Evolutionary conservation across 2,329 filamentous ascomycete genomes (phyloP).

Genomic region (Pleoardoris graminearum): DNA sequence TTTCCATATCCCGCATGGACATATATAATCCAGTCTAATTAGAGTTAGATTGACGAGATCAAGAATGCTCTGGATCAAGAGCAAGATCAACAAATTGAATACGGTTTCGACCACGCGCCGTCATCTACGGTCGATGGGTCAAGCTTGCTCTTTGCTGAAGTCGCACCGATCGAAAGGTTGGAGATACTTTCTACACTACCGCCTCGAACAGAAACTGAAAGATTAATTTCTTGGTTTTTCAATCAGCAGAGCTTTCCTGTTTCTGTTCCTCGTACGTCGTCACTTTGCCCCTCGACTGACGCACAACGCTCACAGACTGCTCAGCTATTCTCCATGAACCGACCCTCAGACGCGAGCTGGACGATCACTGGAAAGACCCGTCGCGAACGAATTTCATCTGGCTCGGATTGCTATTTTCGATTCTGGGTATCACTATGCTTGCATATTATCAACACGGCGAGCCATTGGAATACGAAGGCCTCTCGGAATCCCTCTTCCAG

Average conservation of each 20-base stretch:
- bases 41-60: neutral
- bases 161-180: neutral
- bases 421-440: neutral
- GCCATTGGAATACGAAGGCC: neutral
- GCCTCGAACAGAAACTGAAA: neutral
- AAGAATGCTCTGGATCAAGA: neutral
- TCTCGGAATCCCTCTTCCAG: neutral
- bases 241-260: neutral
- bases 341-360: neutral
- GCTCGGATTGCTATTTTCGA: neutral
- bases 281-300: too few relatives aligned
- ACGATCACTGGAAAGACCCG: neutral
- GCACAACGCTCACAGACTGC: neutral
- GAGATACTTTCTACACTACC: neutral
- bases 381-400: neutral
- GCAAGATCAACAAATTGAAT: neutral
- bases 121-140: neutral
- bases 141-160: neutral
- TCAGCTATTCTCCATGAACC: neutral
- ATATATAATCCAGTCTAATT: neutral
- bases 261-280: neutral
- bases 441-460: slow-evolving; percentile 1
- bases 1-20: too few relatives aligned
- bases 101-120: neutral
- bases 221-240: neutral